Evolutionary conservation across 495 filamentous ascomycete genomes (phyloP), one percentile per base, ranked within the genome.

Genomic region (Pseudoneurospora amorphoporcata): DNA sequence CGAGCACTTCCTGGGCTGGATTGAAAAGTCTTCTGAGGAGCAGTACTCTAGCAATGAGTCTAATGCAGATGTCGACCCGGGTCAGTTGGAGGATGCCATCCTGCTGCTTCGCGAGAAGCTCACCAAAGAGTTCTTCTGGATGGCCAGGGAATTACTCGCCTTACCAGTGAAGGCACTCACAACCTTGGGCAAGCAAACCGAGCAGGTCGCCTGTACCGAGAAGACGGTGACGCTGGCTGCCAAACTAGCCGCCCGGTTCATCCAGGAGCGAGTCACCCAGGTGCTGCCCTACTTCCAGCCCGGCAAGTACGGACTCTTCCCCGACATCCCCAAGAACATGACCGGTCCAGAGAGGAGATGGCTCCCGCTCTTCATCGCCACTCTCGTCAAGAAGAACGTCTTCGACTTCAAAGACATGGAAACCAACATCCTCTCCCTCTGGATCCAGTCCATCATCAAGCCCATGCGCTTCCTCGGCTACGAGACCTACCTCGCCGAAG

Each of bases 401-500:
- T 79, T 83, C 39, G 78, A 81, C 39, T 84, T 82, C 75, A 80
- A 80, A 73, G 81, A 84, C 47, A 40, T 84, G 39, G 81, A 77
- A 8, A 73, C 75, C 16, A 79, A 75, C 14, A 71, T 81, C 8
- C 71, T 82, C 4, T 81, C 80, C 10, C 72, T 86, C 8, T 83
- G 83, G 76, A 68, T 84, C 35, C 71, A 79, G 8, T 79, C 80
- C 38, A 77, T 86, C 14, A 74, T 79, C 38, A 84, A 83, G 75
- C 84, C 84, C 8, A 68, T 29, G 23, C 71, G 74, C 42, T 77
- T 77, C 39, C 68, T 84, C 10, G 75, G 75, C 12, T 84, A 81
- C 68, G 84, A 86, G 72, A 84, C 83, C 68, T 79, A 78, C 38
- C 77, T 86, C 2, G 83, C 80, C 39, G 75, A 80, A n/a, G 74